Conservation (phyloP, 106 monocot species). For the Acanthochlamys bracteata region DNA sequence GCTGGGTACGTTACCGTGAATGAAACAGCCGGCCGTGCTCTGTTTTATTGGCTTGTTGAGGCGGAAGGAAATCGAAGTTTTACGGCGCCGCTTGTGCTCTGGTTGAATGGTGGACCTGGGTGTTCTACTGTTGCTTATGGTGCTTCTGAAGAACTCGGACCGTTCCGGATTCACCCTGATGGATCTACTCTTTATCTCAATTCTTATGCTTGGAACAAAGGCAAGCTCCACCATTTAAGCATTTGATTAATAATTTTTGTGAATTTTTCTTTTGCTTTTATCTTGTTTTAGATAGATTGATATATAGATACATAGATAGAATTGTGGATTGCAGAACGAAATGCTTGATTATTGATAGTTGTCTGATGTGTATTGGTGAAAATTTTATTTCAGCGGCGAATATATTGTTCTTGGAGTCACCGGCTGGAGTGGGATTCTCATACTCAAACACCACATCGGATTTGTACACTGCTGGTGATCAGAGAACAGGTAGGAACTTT, state of each 20-base stretch:
- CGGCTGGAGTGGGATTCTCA: slow-evolving; percentile 88
- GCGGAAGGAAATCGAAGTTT: slow-evolving; percentile 11
- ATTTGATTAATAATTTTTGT: too few relatives aligned
- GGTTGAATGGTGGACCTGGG: slow-evolving; percentile 94
- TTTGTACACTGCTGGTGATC: slow-evolving; percentile 44
- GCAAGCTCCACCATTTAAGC: background rate
- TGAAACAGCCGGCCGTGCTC: slow-evolving; percentile 47
- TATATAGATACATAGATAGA: too few relatives aligned
- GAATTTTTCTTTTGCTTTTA: too few relatives aligned
- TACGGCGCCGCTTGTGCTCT: slow-evolving; percentile 57
- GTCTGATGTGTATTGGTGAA: too few relatives aligned
- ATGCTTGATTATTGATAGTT: too few relatives aligned
- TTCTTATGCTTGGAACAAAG: slow-evolving; percentile 69
- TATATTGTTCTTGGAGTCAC: slow-evolving; percentile 85
- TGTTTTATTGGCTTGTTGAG: slow-evolving; percentile 90
- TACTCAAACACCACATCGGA: slow-evolving; percentile 72
- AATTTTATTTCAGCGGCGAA: slow-evolving; percentile 47
- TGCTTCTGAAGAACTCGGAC: slow-evolving; percentile 90
- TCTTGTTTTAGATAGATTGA: too few relatives aligned
- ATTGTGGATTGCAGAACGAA: too few relatives aligned
- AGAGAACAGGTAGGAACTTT: slow-evolving; percentile 37
- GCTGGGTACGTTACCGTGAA: slow-evolving; percentile 80
- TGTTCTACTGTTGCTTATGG: slow-evolving; percentile 89
- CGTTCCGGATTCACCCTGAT: slow-evolving; percentile 63
- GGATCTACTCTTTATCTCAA: slow-evolving; percentile 66